Evolutionary conservation across 805 yeast genomes (phyloP).

Genomic region (Saturnispora serradocipensis): DNA sequence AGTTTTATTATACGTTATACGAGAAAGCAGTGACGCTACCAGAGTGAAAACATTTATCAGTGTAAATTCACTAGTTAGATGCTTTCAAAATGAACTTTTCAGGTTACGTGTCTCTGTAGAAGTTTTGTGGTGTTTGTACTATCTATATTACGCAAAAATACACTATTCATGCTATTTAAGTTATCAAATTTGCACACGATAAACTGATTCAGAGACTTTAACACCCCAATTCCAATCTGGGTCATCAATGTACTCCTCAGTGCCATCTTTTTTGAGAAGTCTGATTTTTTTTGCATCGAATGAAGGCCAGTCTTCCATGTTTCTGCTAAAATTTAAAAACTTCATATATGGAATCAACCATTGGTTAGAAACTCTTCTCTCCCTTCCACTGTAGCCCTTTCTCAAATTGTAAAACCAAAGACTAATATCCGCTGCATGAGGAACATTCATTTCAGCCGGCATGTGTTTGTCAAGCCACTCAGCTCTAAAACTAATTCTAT

Average conservation of each 20-base stretch:
- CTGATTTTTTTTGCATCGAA: conserved; percentile 20
- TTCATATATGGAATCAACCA: conserved; percentile 27
- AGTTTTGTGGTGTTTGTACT: too few relatives aligned
- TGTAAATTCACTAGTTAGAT: too few relatives aligned
- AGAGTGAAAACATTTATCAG: too few relatives aligned
- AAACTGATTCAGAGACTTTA: conserved; percentile 27
- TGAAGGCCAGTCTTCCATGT: conserved; percentile 26
- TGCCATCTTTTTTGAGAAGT: conserved; percentile 25
- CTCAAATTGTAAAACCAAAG: conserved; percentile 28
- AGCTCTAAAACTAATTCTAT: conserved; percentile 25
- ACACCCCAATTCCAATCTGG: conserved; percentile 31
- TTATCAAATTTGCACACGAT: conserved; percentile 12
- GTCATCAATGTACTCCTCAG: conserved; percentile 23
- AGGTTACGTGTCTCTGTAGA: too few relatives aligned
- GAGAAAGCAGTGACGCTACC: neutral
- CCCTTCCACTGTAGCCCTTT: conserved; percentile 24
- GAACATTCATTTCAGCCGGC: conserved; percentile 23
- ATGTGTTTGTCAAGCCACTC: conserved; percentile 14
- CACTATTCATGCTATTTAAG: too few relatives aligned
- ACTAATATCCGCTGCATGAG: conserved; percentile 30
- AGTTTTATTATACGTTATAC: neutral
- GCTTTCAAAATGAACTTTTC: too few relatives aligned
- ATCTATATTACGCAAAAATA: too few relatives aligned
- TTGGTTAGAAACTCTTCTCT: conserved; percentile 15
- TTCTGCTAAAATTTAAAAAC: conserved; percentile 22